A percentile compares a stretch with the other conserved stretches of the same genome.
phyloP scores from a whole-genome alignment of 2,329 filamentous ascomycete species.

The Monilinia polystroma region DNA sequence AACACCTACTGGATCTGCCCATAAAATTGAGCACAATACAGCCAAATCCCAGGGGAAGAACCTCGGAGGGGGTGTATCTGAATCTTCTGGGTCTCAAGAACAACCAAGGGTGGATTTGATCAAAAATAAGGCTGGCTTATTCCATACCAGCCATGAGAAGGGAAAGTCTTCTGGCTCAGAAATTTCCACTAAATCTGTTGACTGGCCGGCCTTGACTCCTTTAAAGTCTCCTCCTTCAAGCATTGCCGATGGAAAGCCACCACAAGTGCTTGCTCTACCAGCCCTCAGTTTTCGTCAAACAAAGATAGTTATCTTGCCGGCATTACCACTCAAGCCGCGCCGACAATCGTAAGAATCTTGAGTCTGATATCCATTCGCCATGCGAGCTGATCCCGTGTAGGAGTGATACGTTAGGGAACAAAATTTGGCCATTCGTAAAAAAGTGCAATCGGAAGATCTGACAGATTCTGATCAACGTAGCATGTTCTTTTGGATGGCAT shows the following conservation, averaged over 20 bases:
- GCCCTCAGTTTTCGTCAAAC: slow-evolving; percentile 7
- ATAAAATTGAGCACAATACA: slow-evolving; percentile 26
- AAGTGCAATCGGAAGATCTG: slow-evolving; percentile 22
- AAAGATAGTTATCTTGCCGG: slow-evolving; percentile 2
- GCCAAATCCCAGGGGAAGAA: not conserved
- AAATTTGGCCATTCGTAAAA: slow-evolving; percentile 32
- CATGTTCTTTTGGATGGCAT: not conserved
- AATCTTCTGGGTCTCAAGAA: not conserved
- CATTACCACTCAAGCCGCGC: slow-evolving; percentile 12
- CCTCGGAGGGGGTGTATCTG: not conserved
- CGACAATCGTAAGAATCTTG: slow-evolving; percentile 22
- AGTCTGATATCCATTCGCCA: slow-evolving; percentile 9
- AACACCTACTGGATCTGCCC: slow-evolving; percentile 20
- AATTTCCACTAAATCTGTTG: slow-evolving; percentile 21
- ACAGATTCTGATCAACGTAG: not conserved
- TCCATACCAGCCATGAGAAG: not conserved
- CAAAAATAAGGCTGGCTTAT: slow-evolving; percentile 13
- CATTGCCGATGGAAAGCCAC: slow-evolving; percentile 32
- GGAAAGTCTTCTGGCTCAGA: not conserved
- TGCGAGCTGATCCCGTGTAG: slow-evolving; percentile 25
- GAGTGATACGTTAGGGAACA: slow-evolving; percentile 22
- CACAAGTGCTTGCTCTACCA: slow-evolving; percentile 20
- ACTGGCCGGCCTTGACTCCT: slow-evolving; percentile 32
- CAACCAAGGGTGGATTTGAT: slow-evolving; percentile 7
- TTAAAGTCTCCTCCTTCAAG: slow-evolving; percentile 25